phyloP scores from a whole-genome alignment of 2,329 filamentous ascomycete species.

The Ophiostoma novo-ulmi region DNA sequence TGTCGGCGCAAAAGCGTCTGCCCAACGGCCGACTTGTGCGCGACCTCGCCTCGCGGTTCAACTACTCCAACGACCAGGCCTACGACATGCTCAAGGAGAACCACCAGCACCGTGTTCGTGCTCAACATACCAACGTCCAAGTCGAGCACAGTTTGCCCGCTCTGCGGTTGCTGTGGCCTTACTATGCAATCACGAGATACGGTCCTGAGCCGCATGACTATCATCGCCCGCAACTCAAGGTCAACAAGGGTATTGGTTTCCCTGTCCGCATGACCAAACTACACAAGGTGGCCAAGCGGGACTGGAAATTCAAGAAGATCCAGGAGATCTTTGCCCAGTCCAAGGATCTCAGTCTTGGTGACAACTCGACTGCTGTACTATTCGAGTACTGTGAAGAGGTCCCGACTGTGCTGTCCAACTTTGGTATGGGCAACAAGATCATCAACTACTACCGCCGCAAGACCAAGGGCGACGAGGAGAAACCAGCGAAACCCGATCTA shows the following conservation, averaged over 20 bases:
- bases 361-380: slow-evolving; percentile 82
- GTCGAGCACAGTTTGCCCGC: slow-evolving; percentile 94
- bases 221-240: slow-evolving; percentile 73
- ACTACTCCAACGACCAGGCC: slow-evolving; percentile 91
- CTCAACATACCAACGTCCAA: slow-evolving; percentile 83
- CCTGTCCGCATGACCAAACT: slow-evolving; percentile 68
- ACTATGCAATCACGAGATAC: slow-evolving; percentile 82
- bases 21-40: slow-evolving; percentile 65
- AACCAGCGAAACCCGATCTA: slow-evolving; percentile 73
- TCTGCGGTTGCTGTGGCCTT: slow-evolving; percentile 86
- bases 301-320: slow-evolving; percentile 71
- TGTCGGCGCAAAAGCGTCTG: slow-evolving; percentile 55
- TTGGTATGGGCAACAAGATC: slow-evolving; percentile 92
- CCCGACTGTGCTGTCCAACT: slow-evolving; percentile 86
- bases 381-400: slow-evolving; percentile 96
- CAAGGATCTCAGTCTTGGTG: slow-evolving; percentile 76
- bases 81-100: slow-evolving; percentile 97
- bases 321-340: slow-evolving; percentile 74
- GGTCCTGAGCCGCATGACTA: slow-evolving; percentile 68
- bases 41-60: slow-evolving; percentile 76
- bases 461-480: slow-evolving; percentile 67
- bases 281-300: slow-evolving; percentile 67
- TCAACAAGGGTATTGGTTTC: slow-evolving; percentile 62
- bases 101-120: slow-evolving; percentile 90
- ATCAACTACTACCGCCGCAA: slow-evolving; percentile 95